phyloP scores from a whole-genome alignment of 2,329 filamentous ascomycete species.

The Nannizzia gypsea region DNA sequence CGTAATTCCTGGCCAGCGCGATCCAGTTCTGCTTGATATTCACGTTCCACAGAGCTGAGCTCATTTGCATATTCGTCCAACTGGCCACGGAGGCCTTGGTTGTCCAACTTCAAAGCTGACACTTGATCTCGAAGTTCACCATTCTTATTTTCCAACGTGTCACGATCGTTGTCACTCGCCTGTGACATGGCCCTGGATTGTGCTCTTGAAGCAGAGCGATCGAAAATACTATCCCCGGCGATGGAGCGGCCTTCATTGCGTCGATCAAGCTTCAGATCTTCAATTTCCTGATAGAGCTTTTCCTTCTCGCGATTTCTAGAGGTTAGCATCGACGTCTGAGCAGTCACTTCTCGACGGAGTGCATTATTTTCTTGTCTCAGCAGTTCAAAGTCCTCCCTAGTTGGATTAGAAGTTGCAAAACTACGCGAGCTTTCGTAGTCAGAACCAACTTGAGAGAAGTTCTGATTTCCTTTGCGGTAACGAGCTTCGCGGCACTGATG shows the following conservation, averaged over 20 bases:
- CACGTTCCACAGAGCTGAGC: slow-evolving; percentile 59
- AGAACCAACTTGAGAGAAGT: slow-evolving; percentile 28
- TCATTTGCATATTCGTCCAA: slow-evolving; percentile 69
- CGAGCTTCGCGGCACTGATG: slow-evolving; percentile 18
- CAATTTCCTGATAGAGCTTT: slow-evolving; percentile 88
- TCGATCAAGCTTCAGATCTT: slow-evolving; percentile 84
- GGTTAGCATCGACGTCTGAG: slow-evolving; percentile 94
- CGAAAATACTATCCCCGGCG: slow-evolving; percentile 78
- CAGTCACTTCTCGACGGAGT: slow-evolving; percentile 78
- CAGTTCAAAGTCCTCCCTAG: slow-evolving; percentile 66
- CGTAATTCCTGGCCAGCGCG: slow-evolving; percentile 68
- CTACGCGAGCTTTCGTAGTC: slow-evolving; percentile 34
- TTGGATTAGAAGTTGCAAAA: slow-evolving; percentile 50
- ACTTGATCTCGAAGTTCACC: slow-evolving; percentile 75
- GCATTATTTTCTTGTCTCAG: slow-evolving; percentile 87
- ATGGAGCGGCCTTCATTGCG: slow-evolving; percentile 51
- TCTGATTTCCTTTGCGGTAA: slow-evolving; percentile 26
- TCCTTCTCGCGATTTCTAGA: slow-evolving; percentile 93
- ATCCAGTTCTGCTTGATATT: slow-evolving; percentile 71
- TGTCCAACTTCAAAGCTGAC: slow-evolving; percentile 74
- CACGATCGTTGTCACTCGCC: slow-evolving; percentile 63
- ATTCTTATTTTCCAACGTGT: slow-evolving; percentile 74
- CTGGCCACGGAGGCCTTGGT: slow-evolving; percentile 76
- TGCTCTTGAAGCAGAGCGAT: slow-evolving; percentile 82
- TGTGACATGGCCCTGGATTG: slow-evolving; percentile 63